phyloP scores from a whole-genome alignment of 306 rosid genomes.

The Glycine latifolia region DNA sequence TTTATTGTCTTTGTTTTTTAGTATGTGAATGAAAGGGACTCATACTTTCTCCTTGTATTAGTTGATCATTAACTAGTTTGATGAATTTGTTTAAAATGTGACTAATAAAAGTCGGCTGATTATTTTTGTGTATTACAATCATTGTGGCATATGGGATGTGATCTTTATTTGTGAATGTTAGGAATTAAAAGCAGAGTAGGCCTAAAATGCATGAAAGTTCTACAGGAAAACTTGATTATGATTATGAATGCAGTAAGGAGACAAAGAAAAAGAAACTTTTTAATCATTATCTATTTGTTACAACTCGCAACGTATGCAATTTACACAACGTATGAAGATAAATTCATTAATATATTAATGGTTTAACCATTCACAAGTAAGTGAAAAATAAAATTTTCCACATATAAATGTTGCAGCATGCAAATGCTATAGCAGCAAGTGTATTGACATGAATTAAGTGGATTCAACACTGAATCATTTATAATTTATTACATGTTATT shows the following conservation, averaged over 20 bases:
- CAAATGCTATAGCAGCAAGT: neutral
- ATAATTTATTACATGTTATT: neutral
- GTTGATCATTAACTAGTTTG: slow-evolving; percentile 17
- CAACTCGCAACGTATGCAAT: neutral
- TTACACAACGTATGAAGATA: neutral
- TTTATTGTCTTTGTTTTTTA: slow-evolving; percentile 20
- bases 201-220: slow-evolving; percentile 11
- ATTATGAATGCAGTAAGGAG: neutral
- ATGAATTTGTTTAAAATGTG: slow-evolving; percentile 32
- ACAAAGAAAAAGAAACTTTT: neutral
- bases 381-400: slow-evolving; percentile 10
- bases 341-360: neutral
- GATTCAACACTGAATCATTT: no score
- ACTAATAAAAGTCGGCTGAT: neutral
- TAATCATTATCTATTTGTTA: neutral
- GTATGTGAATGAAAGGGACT: slow-evolving; percentile 25
- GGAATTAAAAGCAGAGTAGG: slow-evolving; percentile 20
- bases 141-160: neutral
- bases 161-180: neutral
- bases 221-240: neutral
- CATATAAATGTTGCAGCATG: slow-evolving; percentile 18
- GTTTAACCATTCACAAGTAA: neutral
- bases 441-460: neutral
- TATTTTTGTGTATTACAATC: slow-evolving; percentile 34
- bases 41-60: neutral